Percentiles rank a stretch among this genome's conserved stretches.
Conservation (phyloP, 441 rosid genomes). For the Erysimum cheiri region DNA sequence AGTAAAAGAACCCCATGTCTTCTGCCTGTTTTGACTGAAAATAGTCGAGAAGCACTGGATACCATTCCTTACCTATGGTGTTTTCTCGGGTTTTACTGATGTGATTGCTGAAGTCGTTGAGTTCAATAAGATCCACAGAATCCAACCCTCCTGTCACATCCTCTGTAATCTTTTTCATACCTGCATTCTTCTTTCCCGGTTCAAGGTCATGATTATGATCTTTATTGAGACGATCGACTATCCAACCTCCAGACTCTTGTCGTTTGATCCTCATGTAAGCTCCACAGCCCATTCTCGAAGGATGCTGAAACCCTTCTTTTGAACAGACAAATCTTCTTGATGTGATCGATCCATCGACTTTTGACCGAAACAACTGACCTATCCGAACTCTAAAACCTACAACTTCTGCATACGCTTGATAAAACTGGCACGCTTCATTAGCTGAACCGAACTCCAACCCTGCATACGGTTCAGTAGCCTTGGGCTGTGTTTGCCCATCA, state of each 20-base stretch:
- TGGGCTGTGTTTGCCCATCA: constrained; percentile 24
- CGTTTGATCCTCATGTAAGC: constrained; percentile 93
- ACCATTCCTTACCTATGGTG: constrained; percentile 80
- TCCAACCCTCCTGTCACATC: constrained; percentile 61
- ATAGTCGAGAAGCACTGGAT: constrained; percentile 64
- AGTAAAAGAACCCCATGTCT: constrained; percentile 77
- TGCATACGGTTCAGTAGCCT: constrained; percentile 56
- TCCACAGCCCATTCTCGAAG: constrained; percentile 89
- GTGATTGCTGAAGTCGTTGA: constrained; percentile 44
- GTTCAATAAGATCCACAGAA: constrained; percentile 52
- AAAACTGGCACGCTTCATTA: constrained; percentile 76
- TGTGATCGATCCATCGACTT: constrained; percentile 82
- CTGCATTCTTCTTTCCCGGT: constrained; percentile 48
- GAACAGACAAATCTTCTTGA: constrained; percentile 91
- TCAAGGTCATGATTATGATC: constrained; percentile 82
- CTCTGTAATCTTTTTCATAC: constrained; percentile 64
- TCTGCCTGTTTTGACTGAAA: constrained; percentile 79
- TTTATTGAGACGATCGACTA: constrained; percentile 75
- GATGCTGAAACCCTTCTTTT: constrained; percentile 94
- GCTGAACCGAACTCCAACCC: constrained; percentile 73
- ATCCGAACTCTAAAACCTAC: constrained; percentile 79
- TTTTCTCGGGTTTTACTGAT: constrained; percentile 48
- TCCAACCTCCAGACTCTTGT: constrained; percentile 80
- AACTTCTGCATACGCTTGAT: constrained; percentile 67
- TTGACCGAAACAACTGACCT: constrained; percentile 88